A percentile compares a stretch with the other conserved stretches of the same genome.
Conservation (phyloP, 2,329 filamentous ascomycete genomes). For the Pezicula radicicola region DNA sequence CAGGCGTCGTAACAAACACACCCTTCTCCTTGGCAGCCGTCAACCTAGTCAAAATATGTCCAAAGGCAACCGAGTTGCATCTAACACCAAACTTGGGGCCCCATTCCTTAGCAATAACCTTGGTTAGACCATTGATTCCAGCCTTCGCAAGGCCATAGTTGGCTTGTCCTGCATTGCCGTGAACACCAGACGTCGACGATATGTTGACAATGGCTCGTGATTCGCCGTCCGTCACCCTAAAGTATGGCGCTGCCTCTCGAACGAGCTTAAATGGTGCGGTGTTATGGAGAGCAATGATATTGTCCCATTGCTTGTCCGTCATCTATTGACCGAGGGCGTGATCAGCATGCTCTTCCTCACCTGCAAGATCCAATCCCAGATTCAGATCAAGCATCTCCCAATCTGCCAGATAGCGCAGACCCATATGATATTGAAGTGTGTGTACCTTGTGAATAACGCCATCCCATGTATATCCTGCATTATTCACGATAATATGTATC, state of each 20-base stretch:
- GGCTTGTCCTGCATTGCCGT: slow-evolving; percentile 87
- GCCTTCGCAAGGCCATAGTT: slow-evolving; percentile 88
- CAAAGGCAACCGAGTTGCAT: slow-evolving; percentile 81
- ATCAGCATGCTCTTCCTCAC: slow-evolving; percentile 13
- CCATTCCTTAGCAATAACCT: slow-evolving; percentile 92
- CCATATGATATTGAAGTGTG: slow-evolving; percentile 10
- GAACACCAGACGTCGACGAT: slow-evolving; percentile 74
- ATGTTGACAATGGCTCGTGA: slow-evolving; percentile 81
- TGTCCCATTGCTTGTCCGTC: slow-evolving; percentile 88
- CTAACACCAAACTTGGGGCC: slow-evolving; percentile 79
- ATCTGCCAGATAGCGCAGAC: slow-evolving; percentile 9
- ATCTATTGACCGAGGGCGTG: slow-evolving; percentile 43
- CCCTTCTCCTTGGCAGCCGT: slow-evolving; percentile 84
- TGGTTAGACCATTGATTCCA: slow-evolving; percentile 77
- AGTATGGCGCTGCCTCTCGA: slow-evolving; percentile 77
- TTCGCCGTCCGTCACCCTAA: slow-evolving; percentile 81
- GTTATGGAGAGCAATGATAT: slow-evolving; percentile 78
- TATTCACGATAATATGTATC: slow-evolving; percentile 89
- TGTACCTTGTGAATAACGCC: slow-evolving; percentile 79
- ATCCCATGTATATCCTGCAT: slow-evolving; percentile 91
- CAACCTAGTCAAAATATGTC: slow-evolving; percentile 74
- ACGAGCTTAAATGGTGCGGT: slow-evolving; percentile 85
- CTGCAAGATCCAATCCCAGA: not conserved
- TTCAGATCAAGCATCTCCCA: slow-evolving; percentile 9
- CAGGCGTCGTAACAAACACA: slow-evolving; percentile 72